A percentile compares a stretch with the other conserved stretches of the same genome.
Evolutionary conservation across 2,329 filamentous ascomycete species (phyloP).

Genomic region (Trichoderma harzianum): DNA sequence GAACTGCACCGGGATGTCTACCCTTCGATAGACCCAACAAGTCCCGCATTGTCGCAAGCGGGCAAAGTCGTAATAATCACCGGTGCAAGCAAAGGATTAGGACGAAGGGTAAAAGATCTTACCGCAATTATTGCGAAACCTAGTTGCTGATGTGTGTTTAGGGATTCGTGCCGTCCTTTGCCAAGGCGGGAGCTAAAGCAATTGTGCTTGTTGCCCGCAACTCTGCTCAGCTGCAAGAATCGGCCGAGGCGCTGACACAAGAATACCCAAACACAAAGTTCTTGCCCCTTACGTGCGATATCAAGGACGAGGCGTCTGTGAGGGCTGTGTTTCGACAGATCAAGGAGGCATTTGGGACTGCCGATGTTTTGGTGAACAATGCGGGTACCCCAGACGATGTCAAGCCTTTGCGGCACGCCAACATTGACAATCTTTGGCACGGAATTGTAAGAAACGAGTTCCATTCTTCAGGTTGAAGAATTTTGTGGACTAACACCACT

Average conservation of each 20-base stretch:
- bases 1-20: too few species aligned
- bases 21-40: too few species aligned
- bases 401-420: background rate
- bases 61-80: too few species aligned
- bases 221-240: background rate
- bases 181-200: background rate
- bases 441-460: background rate
- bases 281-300: background rate
- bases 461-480: background rate
- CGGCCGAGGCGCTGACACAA: background rate
- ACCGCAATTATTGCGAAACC: too few species aligned
- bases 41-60: too few species aligned
- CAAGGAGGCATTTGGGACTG: background rate
- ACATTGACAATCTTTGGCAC: background rate
- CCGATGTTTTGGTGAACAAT: constrained; percentile 9
- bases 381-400: background rate
- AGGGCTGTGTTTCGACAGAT: background rate
- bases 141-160: too few species aligned
- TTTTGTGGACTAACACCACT: background rate
- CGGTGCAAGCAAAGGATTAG: too few species aligned
- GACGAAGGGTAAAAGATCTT: too few species aligned
- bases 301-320: background rate
- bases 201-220: constrained; percentile 5
- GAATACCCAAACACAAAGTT: constrained; percentile 1
- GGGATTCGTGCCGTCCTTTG: background rate